Conservation (phyloP, 2,329 filamentous ascomycete genomes). For the Gaeumannomyces sp. region DNA sequence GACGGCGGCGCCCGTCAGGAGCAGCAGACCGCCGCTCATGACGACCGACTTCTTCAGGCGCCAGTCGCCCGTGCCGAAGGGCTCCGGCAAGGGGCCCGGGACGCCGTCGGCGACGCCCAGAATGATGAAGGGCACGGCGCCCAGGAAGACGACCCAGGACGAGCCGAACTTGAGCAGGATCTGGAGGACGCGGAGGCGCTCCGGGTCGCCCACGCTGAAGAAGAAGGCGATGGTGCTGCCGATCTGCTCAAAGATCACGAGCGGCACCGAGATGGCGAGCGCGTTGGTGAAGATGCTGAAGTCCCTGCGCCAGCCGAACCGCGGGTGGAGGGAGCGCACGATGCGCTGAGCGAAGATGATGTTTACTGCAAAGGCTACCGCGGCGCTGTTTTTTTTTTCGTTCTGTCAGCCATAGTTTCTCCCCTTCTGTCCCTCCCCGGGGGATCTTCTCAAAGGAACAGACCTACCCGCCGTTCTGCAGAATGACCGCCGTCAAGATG, state of each 20-base stretch:
- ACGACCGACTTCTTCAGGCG: constrained; percentile 24
- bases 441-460: neutral
- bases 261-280: constrained; percentile 22
- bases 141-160: constrained; percentile 17
- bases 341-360: constrained; percentile 33
- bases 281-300: constrained; percentile 21
- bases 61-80: constrained; percentile 27
- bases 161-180: constrained; percentile 17
- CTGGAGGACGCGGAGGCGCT: constrained; percentile 13
- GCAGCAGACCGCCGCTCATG: constrained; percentile 14
- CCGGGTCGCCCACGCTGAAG: constrained; percentile 16
- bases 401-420: neutral
- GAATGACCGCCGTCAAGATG: constrained; percentile 27
- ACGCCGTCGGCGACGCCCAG: constrained; percentile 20
- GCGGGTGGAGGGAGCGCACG: constrained; percentile 30
- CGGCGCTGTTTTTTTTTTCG: constrained; percentile 19
- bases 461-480: constrained; percentile 28
- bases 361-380: constrained; percentile 30
- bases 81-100: constrained; percentile 23
- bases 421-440: neutral
- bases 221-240: constrained; percentile 22
- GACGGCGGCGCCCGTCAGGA: constrained; percentile 18
- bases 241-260: constrained; percentile 27
- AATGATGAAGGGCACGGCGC: constrained; percentile 17
- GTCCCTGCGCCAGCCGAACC: constrained; percentile 26